phyloP scores from a whole-genome alignment of 108 stramenopile genomes.

The Bacterosira constricta region DNA sequence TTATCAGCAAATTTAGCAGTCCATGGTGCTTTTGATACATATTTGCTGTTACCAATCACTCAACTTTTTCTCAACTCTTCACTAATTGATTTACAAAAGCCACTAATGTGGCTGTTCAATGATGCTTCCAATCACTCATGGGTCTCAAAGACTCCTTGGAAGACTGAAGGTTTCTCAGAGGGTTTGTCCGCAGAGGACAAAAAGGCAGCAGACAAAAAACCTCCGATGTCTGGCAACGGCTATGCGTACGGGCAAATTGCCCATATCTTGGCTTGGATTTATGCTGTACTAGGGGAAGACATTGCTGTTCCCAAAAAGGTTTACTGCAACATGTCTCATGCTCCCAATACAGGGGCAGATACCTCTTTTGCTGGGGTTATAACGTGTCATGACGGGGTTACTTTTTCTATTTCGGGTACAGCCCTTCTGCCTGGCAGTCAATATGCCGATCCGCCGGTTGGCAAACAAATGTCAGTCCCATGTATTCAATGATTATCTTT shows the following conservation, averaged over 20 bases:
- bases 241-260: constrained; percentile 78
- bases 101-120: constrained; percentile 53
- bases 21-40: too few relatives aligned
- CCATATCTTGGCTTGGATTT: constrained; percentile 73
- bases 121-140: constrained; percentile 40
- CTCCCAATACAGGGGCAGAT: constrained; percentile 65
- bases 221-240: constrained; percentile 64
- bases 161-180: constrained; percentile 25
- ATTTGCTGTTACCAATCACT: too few relatives aligned
- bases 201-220: not conserved
- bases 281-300: constrained; percentile 37
- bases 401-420: constrained; percentile 61
- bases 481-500: too few relatives aligned
- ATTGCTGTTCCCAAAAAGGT: constrained; percentile 52
- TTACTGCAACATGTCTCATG: constrained; percentile 64
- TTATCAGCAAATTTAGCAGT: too few relatives aligned
- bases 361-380: constrained; percentile 69
- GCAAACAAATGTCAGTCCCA: too few relatives aligned
- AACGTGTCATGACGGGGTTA: constrained; percentile 52
- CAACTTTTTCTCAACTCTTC: too few relatives aligned
- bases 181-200: not conserved
- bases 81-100: not conserved
- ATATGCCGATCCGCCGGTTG: constrained; percentile 66
- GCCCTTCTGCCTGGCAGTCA: constrained; percentile 68
- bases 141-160: constrained; percentile 55